Base-by-base conservation (phyloP, 2,329 filamentous ascomycete genomes). In the Arthroderma uncinatum region DNA sequence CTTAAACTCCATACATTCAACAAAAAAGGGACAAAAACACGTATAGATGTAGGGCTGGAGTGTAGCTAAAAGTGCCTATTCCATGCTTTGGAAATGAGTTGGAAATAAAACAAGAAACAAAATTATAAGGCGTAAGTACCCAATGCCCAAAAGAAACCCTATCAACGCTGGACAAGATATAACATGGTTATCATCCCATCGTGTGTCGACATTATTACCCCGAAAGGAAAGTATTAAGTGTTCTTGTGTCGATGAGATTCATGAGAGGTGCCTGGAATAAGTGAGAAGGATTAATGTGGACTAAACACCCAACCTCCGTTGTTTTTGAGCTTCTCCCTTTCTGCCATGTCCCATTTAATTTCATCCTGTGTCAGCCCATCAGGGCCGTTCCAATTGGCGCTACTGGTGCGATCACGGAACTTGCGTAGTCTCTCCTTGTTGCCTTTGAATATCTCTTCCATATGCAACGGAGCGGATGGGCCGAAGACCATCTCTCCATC, bases 371-470 rank as follows among this genome's bases (percentile, higher is more conserved):
- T 96, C 64, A 98, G 77, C 47, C 80, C 78, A 70, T 98, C 94
- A 2, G 85, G 78, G 56, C 88, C 73, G 66, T 82, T 85, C 93
- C 93, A 98, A 74, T 95, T 94, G 36, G 94, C 94, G 72, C 89
- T 95, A 64, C 89, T 95, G 4, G 92, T 96, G 57, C 93, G 82
- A 54, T 88, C 85, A 16, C 94, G 83, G 78, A 96, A 97, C 67
- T 89, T 88, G 76, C 88, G 87, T 70, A 87, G 83, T 62, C 86
- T 78, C 57, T 92, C 89, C 70, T 90, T 90, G 71, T 87, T 91
- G 70, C 90, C 89, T 72, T 81, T 86, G 73, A 98, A 98, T 33
- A 96, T 90, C 68, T 97, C 91, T 66, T 98, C 94, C 85, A 98
- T 93, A 66, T 89, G 89, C 62, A 98, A 78, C 10, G 90, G 88